Conservation (phyloP, 768 basidiomycete species). For the Termitomyces sp. region DNA sequence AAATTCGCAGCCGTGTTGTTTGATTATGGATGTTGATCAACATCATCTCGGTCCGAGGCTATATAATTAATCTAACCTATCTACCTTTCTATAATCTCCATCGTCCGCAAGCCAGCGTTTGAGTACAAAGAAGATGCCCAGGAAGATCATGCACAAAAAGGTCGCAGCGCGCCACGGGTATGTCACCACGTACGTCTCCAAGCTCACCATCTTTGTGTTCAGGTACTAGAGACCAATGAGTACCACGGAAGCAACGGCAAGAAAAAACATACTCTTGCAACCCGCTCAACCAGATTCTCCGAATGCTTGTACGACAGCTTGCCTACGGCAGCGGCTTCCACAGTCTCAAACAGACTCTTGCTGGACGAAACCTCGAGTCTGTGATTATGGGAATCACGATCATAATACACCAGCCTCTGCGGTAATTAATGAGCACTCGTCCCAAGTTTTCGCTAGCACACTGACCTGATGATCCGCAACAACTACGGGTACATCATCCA, state of each 20-base stretch:
- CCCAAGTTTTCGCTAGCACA: not conserved
- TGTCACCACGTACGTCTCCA: slow-evolving; percentile 34
- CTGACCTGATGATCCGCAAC: slow-evolving; percentile 79
- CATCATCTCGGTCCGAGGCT: not conserved
- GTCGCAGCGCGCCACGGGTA: slow-evolving; percentile 33
- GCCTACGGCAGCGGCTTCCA: slow-evolving; percentile 62
- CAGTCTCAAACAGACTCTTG: slow-evolving; percentile 57
- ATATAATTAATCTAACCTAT: slow-evolving; percentile 26
- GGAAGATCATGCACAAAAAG: slow-evolving; percentile 26
- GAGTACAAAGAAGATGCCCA: slow-evolving; percentile 27
- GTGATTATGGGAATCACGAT: slow-evolving; percentile 54
- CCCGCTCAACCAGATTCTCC: slow-evolving; percentile 66
- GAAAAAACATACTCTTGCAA: slow-evolving; percentile 47
- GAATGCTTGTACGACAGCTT: slow-evolving; percentile 56
- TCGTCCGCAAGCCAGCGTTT: slow-evolving; percentile 22
- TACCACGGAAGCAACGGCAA: not conserved
- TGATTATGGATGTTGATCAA: slow-evolving; percentile 1
- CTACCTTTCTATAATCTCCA: slow-evolving; percentile 25
- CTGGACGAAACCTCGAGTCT: slow-evolving; percentile 53
- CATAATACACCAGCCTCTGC: slow-evolving; percentile 75
- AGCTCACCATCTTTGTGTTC: slow-evolving; percentile 34
- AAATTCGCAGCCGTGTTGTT: not conserved
- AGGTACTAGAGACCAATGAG: slow-evolving; percentile 29
- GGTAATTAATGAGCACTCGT: not conserved
- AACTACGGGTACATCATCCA: slow-evolving; percentile 51